phyloP scores from a whole-genome alignment of 768 basidiomycete genomes.

The Calocybe gangraenosa region DNA sequence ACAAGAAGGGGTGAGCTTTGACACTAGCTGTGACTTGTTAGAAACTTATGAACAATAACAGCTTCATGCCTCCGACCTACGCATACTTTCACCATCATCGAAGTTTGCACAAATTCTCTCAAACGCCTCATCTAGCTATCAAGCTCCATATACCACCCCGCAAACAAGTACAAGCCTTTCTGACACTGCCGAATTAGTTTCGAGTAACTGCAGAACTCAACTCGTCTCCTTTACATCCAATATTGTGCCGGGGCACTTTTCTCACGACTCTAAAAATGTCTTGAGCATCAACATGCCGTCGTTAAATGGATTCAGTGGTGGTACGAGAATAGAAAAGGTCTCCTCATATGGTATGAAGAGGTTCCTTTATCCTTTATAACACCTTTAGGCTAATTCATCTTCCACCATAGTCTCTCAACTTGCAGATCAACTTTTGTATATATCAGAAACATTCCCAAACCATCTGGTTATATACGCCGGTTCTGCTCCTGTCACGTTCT shows the following conservation, averaged over 20 bases:
- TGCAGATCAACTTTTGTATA: slow-evolving; percentile 41
- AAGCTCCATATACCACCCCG: slow-evolving; percentile 56
- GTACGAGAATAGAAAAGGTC: slow-evolving; percentile 44
- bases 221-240: slow-evolving; percentile 39
- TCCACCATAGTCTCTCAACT: slow-evolving; percentile 38
- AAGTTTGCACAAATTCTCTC: slow-evolving; percentile 43
- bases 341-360: slow-evolving; percentile 48
- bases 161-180: slow-evolving; percentile 23
- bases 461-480: slow-evolving; percentile 69
- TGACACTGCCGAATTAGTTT: slow-evolving; percentile 38
- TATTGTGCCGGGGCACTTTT: slow-evolving; percentile 24
- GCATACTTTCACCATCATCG: slow-evolving; percentile 49
- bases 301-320: slow-evolving; percentile 32
- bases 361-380: neutral
- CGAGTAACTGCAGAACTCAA: slow-evolving; percentile 50
- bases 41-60: slow-evolving; percentile 21
- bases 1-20: slow-evolving; percentile 62
- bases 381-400: slow-evolving; percentile 8
- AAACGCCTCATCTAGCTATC: slow-evolving; percentile 49
- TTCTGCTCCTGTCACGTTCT: slow-evolving; percentile 25
- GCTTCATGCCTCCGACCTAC: slow-evolving; percentile 78
- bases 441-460: slow-evolving; percentile 46
- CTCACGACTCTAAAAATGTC: slow-evolving; percentile 46
- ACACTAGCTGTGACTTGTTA: neutral
- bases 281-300: slow-evolving; percentile 54